These are phyloP conservation scores for Myriosclerotinia scirpicola DNA, from an alignment of 2,329 filamentous ascomycete species.

Conservation along the genomic window DNA sequence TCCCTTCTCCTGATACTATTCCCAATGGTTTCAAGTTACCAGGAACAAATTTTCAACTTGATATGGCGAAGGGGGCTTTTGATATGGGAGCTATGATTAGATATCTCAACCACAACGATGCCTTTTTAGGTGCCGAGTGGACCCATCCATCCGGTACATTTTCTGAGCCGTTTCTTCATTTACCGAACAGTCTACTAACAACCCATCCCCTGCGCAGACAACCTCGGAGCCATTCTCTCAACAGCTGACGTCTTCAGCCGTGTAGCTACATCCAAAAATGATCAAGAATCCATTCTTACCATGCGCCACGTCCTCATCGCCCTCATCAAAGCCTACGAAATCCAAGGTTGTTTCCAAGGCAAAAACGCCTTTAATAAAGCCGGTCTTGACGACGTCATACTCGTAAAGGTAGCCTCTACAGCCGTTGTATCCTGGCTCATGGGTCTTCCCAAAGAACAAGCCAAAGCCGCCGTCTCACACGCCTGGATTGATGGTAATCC, in stretches of 20 bases:
- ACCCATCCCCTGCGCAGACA: constrained; percentile 38
- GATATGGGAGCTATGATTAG: constrained; percentile 44
- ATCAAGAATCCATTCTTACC: constrained; percentile 35
- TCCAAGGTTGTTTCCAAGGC: constrained; percentile 44
- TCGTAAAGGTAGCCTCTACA: constrained; percentile 46
- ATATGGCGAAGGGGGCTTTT: constrained; percentile 45
- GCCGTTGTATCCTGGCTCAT: constrained; percentile 44
- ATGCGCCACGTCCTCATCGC: constrained; percentile 41
- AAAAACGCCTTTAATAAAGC: constrained; percentile 43
- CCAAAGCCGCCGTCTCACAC: constrained; percentile 43
- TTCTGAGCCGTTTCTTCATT: background rate
- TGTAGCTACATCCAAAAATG: constrained; percentile 15
- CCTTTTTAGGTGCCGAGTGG: constrained; percentile 45
- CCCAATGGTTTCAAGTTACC: constrained; percentile 43
- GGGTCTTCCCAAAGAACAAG: constrained; percentile 41
- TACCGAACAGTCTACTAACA: background rate
- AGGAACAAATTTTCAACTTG: constrained; percentile 43
- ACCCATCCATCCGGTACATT: constrained; percentile 43
- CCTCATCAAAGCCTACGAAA: constrained; percentile 46
- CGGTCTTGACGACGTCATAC: constrained; percentile 46
- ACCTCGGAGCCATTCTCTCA: constrained; percentile 43
- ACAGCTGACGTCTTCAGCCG: constrained; percentile 36
- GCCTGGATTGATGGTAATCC: constrained; percentile 45
- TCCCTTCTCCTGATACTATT: constrained; percentile 27
- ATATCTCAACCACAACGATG: constrained; percentile 47